These are phyloP conservation scores for Pseudogymnoascus sp. DNA, from an alignment of 2,329 filamentous ascomycete species.

Conservation along the genomic window DNA sequence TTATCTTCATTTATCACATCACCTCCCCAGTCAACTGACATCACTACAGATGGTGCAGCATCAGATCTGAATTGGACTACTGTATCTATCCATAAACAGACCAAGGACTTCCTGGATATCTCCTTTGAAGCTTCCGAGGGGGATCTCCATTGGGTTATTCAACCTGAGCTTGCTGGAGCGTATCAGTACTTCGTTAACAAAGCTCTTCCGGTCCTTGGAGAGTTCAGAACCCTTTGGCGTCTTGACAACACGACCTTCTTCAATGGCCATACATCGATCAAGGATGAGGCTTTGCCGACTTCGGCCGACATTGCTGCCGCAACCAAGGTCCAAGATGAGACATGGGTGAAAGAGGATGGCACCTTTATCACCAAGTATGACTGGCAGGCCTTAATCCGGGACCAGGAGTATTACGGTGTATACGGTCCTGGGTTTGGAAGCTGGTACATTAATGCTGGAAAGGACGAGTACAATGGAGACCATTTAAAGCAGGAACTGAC, in stretches of 20 bases:
- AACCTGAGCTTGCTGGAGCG: conserved; percentile 40
- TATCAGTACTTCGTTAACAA: conserved; percentile 48
- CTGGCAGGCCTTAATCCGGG: conserved; percentile 33
- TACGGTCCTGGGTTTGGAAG: conserved; percentile 42
- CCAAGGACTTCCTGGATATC: conserved; percentile 39
- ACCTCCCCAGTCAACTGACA: neutral
- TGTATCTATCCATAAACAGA: conserved; percentile 34
- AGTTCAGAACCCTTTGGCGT: conserved; percentile 43
- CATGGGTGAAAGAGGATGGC: conserved; percentile 40
- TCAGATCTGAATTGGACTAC: conserved; percentile 41
- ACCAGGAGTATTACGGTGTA: conserved; percentile 40
- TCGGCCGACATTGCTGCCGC: conserved; percentile 35
- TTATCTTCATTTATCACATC: conserved; percentile 8
- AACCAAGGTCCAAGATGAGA: conserved; percentile 47
- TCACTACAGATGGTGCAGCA: conserved; percentile 35
- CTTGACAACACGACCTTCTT: conserved; percentile 42
- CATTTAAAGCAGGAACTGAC: conserved; percentile 46
- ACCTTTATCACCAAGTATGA: conserved; percentile 36
- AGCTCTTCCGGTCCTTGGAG: conserved; percentile 38
- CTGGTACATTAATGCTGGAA: conserved; percentile 44
- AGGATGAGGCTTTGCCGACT: conserved; percentile 37
- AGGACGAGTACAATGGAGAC: conserved; percentile 45
- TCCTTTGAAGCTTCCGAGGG: conserved; percentile 38
- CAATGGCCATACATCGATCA: conserved; percentile 37
- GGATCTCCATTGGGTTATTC: conserved; percentile 46